A percentile compares a stretch with the other conserved stretches of the same genome.
These are phyloP conservation scores for Fusarium sacchari DNA, from an alignment of 2,329 filamentous ascomycete genomes.

Conservation along the genomic window DNA sequence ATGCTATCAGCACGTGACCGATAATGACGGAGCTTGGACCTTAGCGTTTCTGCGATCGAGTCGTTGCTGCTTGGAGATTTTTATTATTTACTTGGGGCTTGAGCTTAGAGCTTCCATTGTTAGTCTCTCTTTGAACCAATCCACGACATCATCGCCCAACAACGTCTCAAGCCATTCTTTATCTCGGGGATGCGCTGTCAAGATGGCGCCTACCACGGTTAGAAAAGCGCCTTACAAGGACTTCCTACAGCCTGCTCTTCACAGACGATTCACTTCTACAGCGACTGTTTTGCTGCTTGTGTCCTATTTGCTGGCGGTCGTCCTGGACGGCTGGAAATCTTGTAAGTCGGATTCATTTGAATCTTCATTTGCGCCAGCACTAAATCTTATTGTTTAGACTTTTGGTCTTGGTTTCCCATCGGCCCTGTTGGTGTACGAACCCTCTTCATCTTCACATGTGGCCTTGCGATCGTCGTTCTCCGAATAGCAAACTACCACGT, in stretches of 20 bases:
- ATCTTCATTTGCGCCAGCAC: not conserved
- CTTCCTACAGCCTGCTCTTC: conserved; percentile 88
- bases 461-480: conserved; percentile 82
- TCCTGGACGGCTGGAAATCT: conserved; percentile 75
- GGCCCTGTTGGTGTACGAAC: conserved; percentile 80
- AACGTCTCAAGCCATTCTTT: conserved; percentile 25
- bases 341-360: conserved; percentile 60
- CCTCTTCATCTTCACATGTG: conserved; percentile 78
- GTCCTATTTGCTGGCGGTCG: conserved; percentile 77
- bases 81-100: conserved; percentile 47
- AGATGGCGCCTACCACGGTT: conserved; percentile 63
- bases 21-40: conserved; percentile 27
- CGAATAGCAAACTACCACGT: conserved; percentile 86
- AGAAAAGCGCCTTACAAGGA: conserved; percentile 79
- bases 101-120: conserved; percentile 24
- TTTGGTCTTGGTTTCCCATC: conserved; percentile 90
- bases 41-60: conserved; percentile 31
- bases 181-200: conserved; percentile 57
- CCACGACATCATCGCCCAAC: conserved; percentile 30
- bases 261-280: conserved; percentile 85
- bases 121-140: conserved; percentile 14
- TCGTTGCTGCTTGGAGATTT: conserved; percentile 50
- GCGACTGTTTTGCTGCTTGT: conserved; percentile 74
- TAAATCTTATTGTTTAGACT: conserved; percentile 58
- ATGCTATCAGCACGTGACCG: conserved; percentile 46